Base-by-base conservation (phyloP, 2,329 filamentous ascomycete genomes). In the Fusarium coffeatum region DNA sequence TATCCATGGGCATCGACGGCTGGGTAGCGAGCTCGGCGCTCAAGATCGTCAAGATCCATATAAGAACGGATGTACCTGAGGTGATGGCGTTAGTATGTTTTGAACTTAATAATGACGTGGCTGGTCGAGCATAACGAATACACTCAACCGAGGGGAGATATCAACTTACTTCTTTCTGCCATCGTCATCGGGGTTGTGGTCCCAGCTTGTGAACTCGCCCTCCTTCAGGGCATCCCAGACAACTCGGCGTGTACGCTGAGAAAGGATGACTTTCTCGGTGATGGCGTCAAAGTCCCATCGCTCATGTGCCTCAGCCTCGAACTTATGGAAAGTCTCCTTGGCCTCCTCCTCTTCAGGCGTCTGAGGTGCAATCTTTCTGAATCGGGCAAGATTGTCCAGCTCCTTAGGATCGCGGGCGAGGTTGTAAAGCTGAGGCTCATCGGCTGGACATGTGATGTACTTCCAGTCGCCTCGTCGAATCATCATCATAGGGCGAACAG, bases 391-490 rank as follows among this genome's bases (percentile, higher is more conserved):
- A 79, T 97, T 95, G 70, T 86, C 82, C n/a, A 93, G 80, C 82
- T 97, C 93, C 34, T 89, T 81, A 0, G 93, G 93, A 76, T 98
- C 94, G 22, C 83, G 80, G 46, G 85, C 84, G 9, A 98, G 84
- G 80, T 98, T 92, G 84, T 89, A 98, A 15, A 98, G 87, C 82
- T 96, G 93, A 30, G 92, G 90, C 32, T 92, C 90, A 77, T 98
- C 94, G 23, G 90, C 90, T 9, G 94, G 90, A 75, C 93, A 97
- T 68, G 88, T 93, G 69, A 96, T 89, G 79, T 94, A 97, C 84
- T 98, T 98, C 93, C 93, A 98, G 48, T 87, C 86, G 11, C 93
- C 93, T 57, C 93, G 90, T 61, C 92, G 90, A 77, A 98, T 98
- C 94, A 98, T 98, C 86, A 97, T 93, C 59, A 97, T 88, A 2